Conservation (phyloP, 2,329 filamentous ascomycete genomes). For the Calonectria pauciramosa region DNA sequence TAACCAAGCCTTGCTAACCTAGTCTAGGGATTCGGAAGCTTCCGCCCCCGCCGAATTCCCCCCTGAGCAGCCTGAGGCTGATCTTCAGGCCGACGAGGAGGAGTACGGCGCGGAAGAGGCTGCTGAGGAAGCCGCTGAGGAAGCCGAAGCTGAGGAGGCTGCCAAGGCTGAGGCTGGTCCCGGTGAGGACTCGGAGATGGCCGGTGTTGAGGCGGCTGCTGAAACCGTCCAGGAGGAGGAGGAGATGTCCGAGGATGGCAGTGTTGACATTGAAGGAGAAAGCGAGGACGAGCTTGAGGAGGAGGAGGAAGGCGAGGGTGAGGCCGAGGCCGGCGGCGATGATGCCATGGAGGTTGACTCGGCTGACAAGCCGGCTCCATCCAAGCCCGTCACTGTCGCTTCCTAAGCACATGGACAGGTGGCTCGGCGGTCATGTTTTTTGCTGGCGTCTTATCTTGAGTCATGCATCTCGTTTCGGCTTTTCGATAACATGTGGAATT, state of each 20-base stretch:
- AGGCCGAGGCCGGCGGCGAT: constrained; percentile 49
- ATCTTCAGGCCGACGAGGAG: constrained; percentile 86
- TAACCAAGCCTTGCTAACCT: constrained; percentile 2
- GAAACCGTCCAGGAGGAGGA: constrained; percentile 70
- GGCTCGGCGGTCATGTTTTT: constrained; percentile 21
- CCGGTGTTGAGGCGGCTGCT: constrained; percentile 70
- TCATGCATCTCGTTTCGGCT: constrained; percentile 31
- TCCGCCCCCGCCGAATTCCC: constrained; percentile 96
- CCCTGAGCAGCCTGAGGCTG: constrained; percentile 96
- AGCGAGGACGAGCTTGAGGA: constrained; percentile 80
- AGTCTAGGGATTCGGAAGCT: constrained; percentile 91
- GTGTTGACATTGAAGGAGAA: constrained; percentile 84
- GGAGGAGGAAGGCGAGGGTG: constrained; percentile 64
- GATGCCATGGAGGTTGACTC: constrained; percentile 67
- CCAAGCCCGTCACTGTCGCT: constrained; percentile 53
- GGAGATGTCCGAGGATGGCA: constrained; percentile 79
- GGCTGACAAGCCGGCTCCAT: constrained; percentile 51
- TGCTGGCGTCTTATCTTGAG: constrained; percentile 32
- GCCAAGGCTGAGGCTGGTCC: constrained; percentile 59
- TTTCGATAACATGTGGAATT: constrained; percentile 35
- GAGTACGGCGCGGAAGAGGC: constrained; percentile 93
- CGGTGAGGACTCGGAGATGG: constrained; percentile 83
- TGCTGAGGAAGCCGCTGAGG: constrained; percentile 81
- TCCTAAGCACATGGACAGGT: constrained; percentile 42
- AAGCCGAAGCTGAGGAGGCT: constrained; percentile 68